Evolutionary conservation across 75 land plant species (phyloP).

Genomic region (Sequoia sempervirens): DNA sequence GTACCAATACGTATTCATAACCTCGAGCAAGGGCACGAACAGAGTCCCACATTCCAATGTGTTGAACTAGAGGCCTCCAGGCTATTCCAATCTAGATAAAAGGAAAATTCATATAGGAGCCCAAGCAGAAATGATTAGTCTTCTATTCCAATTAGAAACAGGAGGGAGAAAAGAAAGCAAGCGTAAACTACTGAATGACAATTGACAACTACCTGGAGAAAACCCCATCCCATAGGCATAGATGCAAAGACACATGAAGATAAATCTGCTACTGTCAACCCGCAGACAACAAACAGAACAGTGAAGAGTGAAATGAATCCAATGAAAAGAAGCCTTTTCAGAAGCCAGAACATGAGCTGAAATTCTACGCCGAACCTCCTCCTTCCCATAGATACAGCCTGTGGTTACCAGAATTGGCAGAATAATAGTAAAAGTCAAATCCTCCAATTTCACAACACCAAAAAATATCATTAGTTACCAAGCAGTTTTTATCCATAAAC

Average conservation of each 20-base stretch:
- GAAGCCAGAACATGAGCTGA: slow-evolving; percentile 91
- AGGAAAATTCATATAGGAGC: background rate
- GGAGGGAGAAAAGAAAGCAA: background rate
- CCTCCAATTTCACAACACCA: background rate
- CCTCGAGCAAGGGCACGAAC: slow-evolving; percentile 69
- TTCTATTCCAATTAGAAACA: slow-evolving; percentile 2
- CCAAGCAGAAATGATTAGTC: background rate
- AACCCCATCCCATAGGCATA: slow-evolving; percentile 99
- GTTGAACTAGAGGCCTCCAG: slow-evolving; percentile 41
- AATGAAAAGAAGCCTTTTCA: slow-evolving; percentile 81
- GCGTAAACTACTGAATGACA: slow-evolving; percentile 4
- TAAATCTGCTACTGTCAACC: slow-evolving; percentile 68
- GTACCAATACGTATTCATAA: slow-evolving; percentile 25
- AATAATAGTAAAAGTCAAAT: background rate
- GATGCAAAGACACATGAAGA: slow-evolving; percentile 76
- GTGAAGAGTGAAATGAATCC: slow-evolving; percentile 73
- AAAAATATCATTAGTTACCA: background rate
- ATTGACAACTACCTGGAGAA: slow-evolving; percentile 50
- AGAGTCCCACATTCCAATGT: slow-evolving; percentile 69
- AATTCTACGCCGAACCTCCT: slow-evolving; percentile 84
- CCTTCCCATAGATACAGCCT: slow-evolving; percentile 97
- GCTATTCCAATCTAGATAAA: slow-evolving; percentile 57
- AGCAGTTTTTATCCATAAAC: background rate
- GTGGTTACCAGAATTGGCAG: background rate
- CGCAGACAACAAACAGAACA: slow-evolving; percentile 66